Evolutionary conservation across 2,329 filamentous ascomycete genomes (phyloP).

Genomic region (Cladobotryum protrusum): DNA sequence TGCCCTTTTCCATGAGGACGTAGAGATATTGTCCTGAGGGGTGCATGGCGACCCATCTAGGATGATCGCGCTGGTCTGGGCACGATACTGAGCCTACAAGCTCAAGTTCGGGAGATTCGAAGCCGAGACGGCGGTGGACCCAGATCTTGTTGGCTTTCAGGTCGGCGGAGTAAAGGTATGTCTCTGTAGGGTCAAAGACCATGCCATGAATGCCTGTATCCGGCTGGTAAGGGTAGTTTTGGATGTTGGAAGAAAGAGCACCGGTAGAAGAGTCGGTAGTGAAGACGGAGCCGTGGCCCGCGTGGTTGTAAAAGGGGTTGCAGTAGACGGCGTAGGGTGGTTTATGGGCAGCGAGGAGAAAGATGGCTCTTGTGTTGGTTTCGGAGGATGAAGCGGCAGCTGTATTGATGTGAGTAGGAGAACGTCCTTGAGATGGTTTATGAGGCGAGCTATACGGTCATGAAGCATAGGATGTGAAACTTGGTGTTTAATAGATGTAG

Average conservation of each 20-base stretch:
- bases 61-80: conserved; percentile 66
- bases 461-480: conserved; percentile 69
- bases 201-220: conserved; percentile 73
- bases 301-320: conserved; percentile 85
- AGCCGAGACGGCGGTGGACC: conserved; percentile 63
- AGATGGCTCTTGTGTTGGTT: conserved; percentile 84
- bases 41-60: conserved; percentile 83
- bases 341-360: conserved; percentile 72
- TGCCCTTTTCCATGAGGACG: conserved; percentile 84
- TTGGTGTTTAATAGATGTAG: conserved; percentile 69
- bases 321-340: conserved; percentile 79
- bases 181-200: conserved; percentile 69
- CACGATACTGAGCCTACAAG: conserved; percentile 69
- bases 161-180: conserved; percentile 73
- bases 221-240: conserved; percentile 66
- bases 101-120: conserved; percentile 48
- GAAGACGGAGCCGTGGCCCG: conserved; percentile 76
- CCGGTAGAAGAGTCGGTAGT: conserved; percentile 48
- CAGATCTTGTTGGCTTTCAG: conserved; percentile 74
- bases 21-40: conserved; percentile 73
- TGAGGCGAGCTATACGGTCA: conserved; percentile 52
- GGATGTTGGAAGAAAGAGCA: conserved; percentile 56
- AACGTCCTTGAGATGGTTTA: not conserved
- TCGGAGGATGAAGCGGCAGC: conserved; percentile 61
- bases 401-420: conserved; percentile 24